Percentiles rank a stretch among this genome's conserved stretches.
Conservation (phyloP, 768 basidiomycete species). For the Tricholoma furcatifolium region DNA sequence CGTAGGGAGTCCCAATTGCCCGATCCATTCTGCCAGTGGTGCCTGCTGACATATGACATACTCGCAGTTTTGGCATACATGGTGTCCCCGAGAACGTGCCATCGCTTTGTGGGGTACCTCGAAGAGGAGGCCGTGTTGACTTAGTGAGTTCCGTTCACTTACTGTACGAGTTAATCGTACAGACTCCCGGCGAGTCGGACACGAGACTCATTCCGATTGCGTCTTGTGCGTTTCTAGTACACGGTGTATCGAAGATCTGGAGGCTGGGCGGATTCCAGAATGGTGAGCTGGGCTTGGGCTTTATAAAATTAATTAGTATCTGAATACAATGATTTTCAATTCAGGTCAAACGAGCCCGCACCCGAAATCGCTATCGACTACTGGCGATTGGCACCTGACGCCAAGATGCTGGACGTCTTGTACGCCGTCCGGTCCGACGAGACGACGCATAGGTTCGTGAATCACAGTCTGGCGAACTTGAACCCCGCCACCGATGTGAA, state of each 20-base stretch:
- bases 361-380: constrained; percentile 94
- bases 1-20: too few species aligned
- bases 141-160: constrained; percentile 69
- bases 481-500: constrained; percentile 77
- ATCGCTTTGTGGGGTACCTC: constrained; percentile 88
- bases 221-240: constrained; percentile 46
- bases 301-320: not conserved
- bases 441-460: constrained; percentile 91
- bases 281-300: constrained; percentile 58
- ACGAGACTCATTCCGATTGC: not conserved
- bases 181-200: not conserved
- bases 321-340: not conserved
- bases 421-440: constrained; percentile 94
- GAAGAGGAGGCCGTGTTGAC: constrained; percentile 96
- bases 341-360: constrained; percentile 66
- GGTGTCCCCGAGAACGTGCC: constrained; percentile 70
- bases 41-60: too few species aligned
- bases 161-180: constrained; percentile 3
- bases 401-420: constrained; percentile 84
- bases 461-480: constrained; percentile 92
- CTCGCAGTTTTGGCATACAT: constrained; percentile 71
- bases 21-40: too few species aligned
- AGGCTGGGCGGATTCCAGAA: constrained; percentile 76
- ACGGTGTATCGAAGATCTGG: constrained; percentile 79
- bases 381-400: constrained; percentile 75